Conservation (phyloP, 2,329 filamentous ascomycete species). For the Tolypocladium guangdongense region DNA sequence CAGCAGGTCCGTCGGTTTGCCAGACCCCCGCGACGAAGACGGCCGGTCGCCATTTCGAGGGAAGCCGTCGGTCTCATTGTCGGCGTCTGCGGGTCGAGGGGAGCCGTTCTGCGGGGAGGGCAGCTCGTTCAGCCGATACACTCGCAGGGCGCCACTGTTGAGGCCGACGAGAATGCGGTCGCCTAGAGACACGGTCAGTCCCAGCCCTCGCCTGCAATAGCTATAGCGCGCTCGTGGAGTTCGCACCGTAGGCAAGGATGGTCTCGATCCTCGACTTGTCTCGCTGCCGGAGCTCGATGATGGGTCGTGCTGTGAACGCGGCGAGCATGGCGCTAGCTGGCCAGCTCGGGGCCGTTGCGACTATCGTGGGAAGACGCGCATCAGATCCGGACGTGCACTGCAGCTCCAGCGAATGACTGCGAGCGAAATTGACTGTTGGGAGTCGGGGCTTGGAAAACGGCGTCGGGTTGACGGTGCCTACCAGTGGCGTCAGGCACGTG, state of each 20-base stretch:
- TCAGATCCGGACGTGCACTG: constrained; percentile 16
- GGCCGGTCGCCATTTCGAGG: constrained; percentile 15
- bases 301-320: constrained; percentile 89
- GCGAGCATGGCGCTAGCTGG: constrained; percentile 65
- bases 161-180: constrained; percentile 88
- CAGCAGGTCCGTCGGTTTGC: constrained; percentile 66
- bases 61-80: constrained; percentile 16
- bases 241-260: constrained; percentile 71
- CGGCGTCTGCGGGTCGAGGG: constrained; percentile 11
- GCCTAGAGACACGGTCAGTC: constrained; percentile 33
- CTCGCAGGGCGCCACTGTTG: constrained; percentile 75
- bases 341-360: constrained; percentile 28
- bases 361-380: constrained; percentile 18
- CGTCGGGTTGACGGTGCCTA: background rate
- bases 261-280: constrained; percentile 98
- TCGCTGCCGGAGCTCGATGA: constrained; percentile 90
- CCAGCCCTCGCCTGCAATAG: constrained; percentile 9
- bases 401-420: background rate
- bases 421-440: background rate
- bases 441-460: background rate
- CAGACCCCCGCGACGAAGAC: constrained; percentile 17
- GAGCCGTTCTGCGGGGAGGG: constrained; percentile 24
- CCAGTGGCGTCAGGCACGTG: background rate
- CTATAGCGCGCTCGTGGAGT: background rate
- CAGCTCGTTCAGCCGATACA: constrained; percentile 80